Evolutionary conservation across 108 stramenopile genomes (phyloP), one percentile per base, ranked within the genome.

Genomic region (Pseudonitzschia pungens): DNA sequence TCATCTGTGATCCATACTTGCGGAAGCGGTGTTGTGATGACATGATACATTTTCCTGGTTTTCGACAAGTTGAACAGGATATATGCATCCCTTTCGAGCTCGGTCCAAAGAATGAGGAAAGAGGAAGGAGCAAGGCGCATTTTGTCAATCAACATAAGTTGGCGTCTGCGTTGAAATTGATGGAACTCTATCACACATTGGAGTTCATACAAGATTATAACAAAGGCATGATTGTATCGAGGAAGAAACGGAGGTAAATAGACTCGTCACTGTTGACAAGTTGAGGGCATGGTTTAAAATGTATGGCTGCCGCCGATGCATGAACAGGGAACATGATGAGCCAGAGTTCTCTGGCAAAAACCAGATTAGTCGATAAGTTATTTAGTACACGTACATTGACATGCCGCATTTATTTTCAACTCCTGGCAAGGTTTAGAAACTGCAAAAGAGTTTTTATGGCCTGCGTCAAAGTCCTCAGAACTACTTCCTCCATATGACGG

Each of bases 121-220:
- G 5, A 18, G 8, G 31, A 28, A 62, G 32, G 28, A 62, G n/a
- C 20, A 41, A 33, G 0, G 12, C 60, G 31, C 36, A 40, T 15
- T 33, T 3, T 40, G 9, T 26, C 24, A 20, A 50, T 11, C 27
- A 50, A 22, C 24, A 28, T 1, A 67, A 67, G 66, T 29, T 67
- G 16, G 31, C 44, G 8, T 67, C 66, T 26, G 12, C 44, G 11
- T 41, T 67, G 16, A 45, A 27, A 20, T 26, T 76, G 28, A 44
- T 29, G 45, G 43, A 48, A 40, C 59, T 76, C 24, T 33, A 62
- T 20, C 71, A 68, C 16, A 72, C 45, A 31, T 12, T 78, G 15
- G 21, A 45, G 0, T 78, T 78, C 40, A 50, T 78, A 12, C 63
- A 58, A 31, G 31, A 60, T 29, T 78, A 78, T 58, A 78, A 78